Evolutionary conservation across 2,329 filamentous ascomycete genomes (phyloP).

Genomic region (Paecilomyces variotii): DNA sequence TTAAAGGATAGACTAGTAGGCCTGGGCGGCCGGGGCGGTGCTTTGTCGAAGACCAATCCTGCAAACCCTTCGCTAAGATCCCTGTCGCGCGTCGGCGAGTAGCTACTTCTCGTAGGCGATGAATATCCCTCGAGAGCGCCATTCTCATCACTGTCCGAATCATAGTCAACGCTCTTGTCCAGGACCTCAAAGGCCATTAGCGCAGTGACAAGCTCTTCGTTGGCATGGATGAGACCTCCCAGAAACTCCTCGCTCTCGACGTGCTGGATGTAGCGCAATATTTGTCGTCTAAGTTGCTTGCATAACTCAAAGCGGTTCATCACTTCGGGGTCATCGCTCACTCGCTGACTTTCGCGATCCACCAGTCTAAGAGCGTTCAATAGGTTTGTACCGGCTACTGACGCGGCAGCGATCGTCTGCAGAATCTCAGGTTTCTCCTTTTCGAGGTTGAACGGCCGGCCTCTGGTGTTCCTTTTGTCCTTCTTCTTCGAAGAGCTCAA

Average conservation of each 20-base stretch:
- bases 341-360: constrained; percentile 79
- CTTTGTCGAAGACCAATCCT: constrained; percentile 24
- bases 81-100: constrained; percentile 9
- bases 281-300: constrained; percentile 74
- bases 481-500: constrained; percentile 35
- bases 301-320: constrained; percentile 74
- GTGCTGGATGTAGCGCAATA: constrained; percentile 85
- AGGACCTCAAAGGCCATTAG: constrained; percentile 93
- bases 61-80: constrained; percentile 24
- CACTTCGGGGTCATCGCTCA: constrained; percentile 74
- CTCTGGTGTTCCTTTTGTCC: constrained; percentile 45
- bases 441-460: constrained; percentile 69
- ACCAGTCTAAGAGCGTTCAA: constrained; percentile 80
- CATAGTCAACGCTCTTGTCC: constrained; percentile 56
- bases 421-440: constrained; percentile 83
- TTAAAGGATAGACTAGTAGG: constrained; percentile 47
- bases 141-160: constrained; percentile 59
- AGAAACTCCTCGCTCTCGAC: constrained; percentile 89
- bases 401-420: constrained; percentile 77
- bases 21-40: constrained; percentile 44
- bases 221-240: constrained; percentile 82
- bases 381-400: constrained; percentile 84
- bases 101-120: constrained; percentile 11
- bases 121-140: constrained; percentile 20
- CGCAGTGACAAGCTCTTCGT: constrained; percentile 89